These are phyloP conservation scores for Cicer arietinum DNA, from an alignment of 306 rosid genomes.

Conservation along the genomic window DNA sequence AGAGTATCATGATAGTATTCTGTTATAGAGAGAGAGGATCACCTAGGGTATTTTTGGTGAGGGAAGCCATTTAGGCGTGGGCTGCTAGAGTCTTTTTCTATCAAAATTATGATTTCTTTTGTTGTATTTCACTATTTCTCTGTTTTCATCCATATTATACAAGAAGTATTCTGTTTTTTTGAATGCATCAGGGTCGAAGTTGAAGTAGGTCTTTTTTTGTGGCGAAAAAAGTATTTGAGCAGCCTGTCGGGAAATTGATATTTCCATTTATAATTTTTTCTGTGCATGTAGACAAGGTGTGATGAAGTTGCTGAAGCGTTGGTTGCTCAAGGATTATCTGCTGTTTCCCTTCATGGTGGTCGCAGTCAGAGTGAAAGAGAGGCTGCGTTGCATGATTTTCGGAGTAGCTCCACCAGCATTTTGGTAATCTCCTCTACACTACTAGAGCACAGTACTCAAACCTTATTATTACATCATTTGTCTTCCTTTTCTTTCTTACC, in stretches of 20 bases:
- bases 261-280: slow-evolving; percentile 27
- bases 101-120: background rate
- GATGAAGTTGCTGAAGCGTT: slow-evolving; percentile 84
- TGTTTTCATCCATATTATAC: background rate
- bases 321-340: slow-evolving; percentile 84
- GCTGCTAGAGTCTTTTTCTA: background rate
- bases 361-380: slow-evolving; percentile 88
- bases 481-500: background rate
- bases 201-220: background rate
- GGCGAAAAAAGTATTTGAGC: background rate
- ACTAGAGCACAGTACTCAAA: background rate
- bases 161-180: background rate
- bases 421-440: slow-evolving; percentile 57
- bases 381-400: slow-evolving; percentile 76
- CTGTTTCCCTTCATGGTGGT: slow-evolving; percentile 92
- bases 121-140: background rate
- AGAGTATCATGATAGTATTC: background rate
- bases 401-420: slow-evolving; percentile 77
- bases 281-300: slow-evolving; percentile 71
- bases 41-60: background rate
- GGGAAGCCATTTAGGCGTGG: background rate
- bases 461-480: slow-evolving; percentile 1
- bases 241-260: background rate
- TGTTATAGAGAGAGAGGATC: background rate
- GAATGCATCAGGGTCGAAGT: background rate